phyloP scores from a whole-genome alignment of 2,329 filamentous ascomycete genomes.

The Ploettnerulaceae sp. region DNA sequence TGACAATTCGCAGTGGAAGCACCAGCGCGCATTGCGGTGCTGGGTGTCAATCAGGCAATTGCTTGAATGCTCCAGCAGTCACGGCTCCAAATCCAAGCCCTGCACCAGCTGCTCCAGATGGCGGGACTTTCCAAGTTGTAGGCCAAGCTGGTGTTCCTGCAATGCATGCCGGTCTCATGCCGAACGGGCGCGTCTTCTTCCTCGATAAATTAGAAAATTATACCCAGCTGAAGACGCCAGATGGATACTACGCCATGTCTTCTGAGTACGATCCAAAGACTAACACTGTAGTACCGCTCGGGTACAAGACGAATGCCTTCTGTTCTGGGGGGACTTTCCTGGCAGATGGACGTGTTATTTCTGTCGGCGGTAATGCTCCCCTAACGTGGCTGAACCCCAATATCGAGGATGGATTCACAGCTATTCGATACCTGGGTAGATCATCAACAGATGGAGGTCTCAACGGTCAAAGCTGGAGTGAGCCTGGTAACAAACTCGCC shows the following conservation, averaged over 20 bases:
- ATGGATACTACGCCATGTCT: constrained; percentile 55
- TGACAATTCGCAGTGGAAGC: constrained; percentile 32
- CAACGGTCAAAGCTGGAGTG: constrained; percentile 48
- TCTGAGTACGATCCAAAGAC: constrained; percentile 52
- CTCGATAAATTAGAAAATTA: constrained; percentile 61
- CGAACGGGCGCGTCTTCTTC: constrained; percentile 54
- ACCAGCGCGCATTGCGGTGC: constrained; percentile 48
- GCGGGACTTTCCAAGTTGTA: constrained; percentile 44
- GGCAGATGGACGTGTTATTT: constrained; percentile 49
- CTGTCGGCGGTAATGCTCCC: constrained; percentile 54
- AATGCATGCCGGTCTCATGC: constrained; percentile 57
- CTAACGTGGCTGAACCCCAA: constrained; percentile 51
- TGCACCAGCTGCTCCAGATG: constrained; percentile 41
- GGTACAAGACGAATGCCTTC: constrained; percentile 55
- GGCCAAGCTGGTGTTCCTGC: constrained; percentile 56
- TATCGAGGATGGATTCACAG: constrained; percentile 54
- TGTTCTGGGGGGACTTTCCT: constrained; percentile 56
- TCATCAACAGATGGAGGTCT: constrained; percentile 42
- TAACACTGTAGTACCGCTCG: constrained; percentile 42
- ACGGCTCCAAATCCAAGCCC: constrained; percentile 34
- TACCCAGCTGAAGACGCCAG: constrained; percentile 48
- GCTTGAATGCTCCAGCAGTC: constrained; percentile 37
- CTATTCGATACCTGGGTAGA: constrained; percentile 49
- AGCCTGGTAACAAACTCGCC: constrained; percentile 50
- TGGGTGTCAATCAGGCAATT: constrained; percentile 52